phyloP scores from a whole-genome alignment of 768 basidiomycete genomes.

The Suillus bovinus region DNA sequence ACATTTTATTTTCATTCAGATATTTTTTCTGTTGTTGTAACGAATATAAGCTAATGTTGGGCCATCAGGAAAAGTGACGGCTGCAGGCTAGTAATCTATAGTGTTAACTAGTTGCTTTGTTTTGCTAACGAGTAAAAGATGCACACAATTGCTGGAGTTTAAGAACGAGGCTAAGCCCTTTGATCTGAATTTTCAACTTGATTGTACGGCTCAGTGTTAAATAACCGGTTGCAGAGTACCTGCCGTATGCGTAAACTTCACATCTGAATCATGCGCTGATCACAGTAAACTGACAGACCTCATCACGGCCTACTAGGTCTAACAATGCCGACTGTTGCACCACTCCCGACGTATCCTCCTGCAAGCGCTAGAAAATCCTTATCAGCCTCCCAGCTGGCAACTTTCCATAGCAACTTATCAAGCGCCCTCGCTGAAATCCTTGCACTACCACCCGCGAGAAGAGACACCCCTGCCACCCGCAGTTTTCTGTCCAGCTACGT shows the following conservation, averaged over 20 bases:
- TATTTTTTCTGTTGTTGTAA: neutral
- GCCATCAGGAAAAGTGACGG: neutral
- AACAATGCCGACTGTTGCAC: conserved; percentile 30
- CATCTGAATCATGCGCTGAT: no score
- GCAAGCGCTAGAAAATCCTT: conserved; percentile 46
- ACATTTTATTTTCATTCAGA: no score
- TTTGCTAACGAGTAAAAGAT: no score
- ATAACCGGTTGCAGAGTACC: no score
- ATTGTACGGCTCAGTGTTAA: no score
- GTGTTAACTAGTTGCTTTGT: no score
- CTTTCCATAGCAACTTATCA: conserved; percentile 49
- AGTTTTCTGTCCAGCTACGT: conserved; percentile 59
- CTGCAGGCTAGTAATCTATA: no score
- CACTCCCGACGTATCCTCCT: conserved; percentile 60
- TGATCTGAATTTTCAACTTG: no score
- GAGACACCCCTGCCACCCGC: conserved; percentile 44
- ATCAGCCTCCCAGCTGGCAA: conserved; percentile 51
- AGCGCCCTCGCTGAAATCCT: conserved; percentile 48
- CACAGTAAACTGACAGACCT: no score
- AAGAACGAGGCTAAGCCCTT: no score
- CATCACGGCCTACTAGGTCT: conserved; percentile 1
- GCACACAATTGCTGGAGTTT: no score
- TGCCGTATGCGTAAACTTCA: no score
- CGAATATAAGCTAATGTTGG: neutral
- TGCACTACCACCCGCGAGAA: conserved; percentile 47